Conservation (phyloP, 805 yeast species). For the Wickerhamomyces subpelliculosus region DNA sequence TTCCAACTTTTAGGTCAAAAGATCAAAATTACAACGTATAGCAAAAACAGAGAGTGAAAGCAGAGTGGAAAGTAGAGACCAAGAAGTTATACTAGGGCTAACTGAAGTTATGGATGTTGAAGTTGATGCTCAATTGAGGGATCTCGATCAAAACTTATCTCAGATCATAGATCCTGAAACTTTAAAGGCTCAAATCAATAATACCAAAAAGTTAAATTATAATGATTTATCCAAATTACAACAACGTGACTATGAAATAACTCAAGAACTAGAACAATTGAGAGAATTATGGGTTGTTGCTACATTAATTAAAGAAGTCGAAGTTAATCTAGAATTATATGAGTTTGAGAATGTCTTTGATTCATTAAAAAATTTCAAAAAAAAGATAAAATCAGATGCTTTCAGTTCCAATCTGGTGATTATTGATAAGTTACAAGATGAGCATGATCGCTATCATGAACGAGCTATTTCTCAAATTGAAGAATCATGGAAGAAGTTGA, state of each 20-base stretch:
- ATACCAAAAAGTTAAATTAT: constrained; percentile 2
- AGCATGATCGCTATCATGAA: constrained; percentile 5
- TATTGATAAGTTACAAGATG: background rate
- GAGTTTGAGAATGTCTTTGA: constrained; percentile 19
- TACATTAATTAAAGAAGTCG: constrained; percentile 18
- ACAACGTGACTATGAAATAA: constrained; percentile 11
- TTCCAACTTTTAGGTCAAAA: too few relatives aligned
- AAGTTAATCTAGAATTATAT: constrained; percentile 16
- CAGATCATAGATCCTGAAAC: constrained; percentile 4
- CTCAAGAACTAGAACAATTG: constrained; percentile 11
- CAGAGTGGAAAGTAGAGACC: too few relatives aligned
- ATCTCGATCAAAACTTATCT: background rate
- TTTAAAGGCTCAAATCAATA: background rate
- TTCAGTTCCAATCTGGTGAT: constrained; percentile 1
- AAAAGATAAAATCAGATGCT: constrained; percentile 3
- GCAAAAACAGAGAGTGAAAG: background rate
- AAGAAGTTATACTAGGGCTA: background rate
- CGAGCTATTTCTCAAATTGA: constrained; percentile 2
- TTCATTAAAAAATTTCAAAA: constrained; percentile 11
- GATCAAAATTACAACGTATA: too few relatives aligned
- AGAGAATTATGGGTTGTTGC: constrained; percentile 19
- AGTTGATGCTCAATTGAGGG: background rate
- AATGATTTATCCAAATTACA: constrained; percentile 14
- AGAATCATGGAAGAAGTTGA: constrained; percentile 10
- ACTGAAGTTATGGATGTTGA: background rate